Evolutionary conservation across 257 asterid genomes (phyloP), one percentile per base, ranked within the genome.

Genomic region (Anisodus acutangulus): DNA sequence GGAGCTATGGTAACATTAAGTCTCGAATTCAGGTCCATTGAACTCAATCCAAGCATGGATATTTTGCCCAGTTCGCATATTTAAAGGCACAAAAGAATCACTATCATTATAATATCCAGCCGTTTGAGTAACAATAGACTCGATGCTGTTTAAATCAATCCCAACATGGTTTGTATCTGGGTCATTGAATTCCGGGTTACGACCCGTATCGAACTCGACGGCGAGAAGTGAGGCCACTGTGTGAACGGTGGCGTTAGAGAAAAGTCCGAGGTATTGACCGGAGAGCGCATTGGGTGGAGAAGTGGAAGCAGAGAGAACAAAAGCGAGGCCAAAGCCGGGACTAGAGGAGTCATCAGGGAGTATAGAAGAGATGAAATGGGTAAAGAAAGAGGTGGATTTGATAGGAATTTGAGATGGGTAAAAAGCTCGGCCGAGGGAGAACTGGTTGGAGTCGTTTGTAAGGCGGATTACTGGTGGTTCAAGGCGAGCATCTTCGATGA

Each of bases 311-410:
- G 97, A 92, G 79, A 94, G 76, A 86, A 92, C 93, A 79, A 94
- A 94, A 82, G 97, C 93, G 78, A 94, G 87, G 2, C 98, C 98
- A 84, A 94, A 93, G 7, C 97, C 97, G 0, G 98, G 98, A 62
- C 97, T 89, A 55, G 92, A 83, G 66, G 95, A 79, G 81, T 88
- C 87, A 0, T 90, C 91, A 5, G 98, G 95, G 9, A 94, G 90
- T 10, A 93, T 80, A 3, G 98, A 94, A 90, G 93, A 94, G 69
- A 94, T 80, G 87, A 94, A 94, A 78, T 93, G 98, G 2, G 97
- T 93, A 39, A 97, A 91, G 47, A 94, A 94, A 58, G 94, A 74
- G 6, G 86, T 6, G 43, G 89, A 45, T 19, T 84, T 90, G 88
- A 93, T 90, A 0, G 89, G 91, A 84, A 94, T 85, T 19, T 53